These are phyloP conservation scores for Kuraishia cidri DNA, from an alignment of 805 yeast species.

Conservation along the genomic window DNA sequence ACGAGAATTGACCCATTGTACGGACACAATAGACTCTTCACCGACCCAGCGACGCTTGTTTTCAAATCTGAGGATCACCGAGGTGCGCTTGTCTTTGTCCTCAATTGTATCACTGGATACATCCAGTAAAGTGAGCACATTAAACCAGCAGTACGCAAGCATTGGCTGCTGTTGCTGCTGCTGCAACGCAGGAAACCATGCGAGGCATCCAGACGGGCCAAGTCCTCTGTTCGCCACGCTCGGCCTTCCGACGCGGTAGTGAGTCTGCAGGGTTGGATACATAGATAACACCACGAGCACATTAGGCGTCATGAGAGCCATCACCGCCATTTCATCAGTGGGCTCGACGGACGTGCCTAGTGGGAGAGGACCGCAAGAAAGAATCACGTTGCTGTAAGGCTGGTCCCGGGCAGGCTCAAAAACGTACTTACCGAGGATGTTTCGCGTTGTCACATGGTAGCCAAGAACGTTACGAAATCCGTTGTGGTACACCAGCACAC, in stretches of 20 bases:
- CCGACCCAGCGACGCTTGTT: conserved; percentile 31
- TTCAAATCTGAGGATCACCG: conserved; percentile 21
- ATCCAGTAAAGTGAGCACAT: conserved; percentile 46
- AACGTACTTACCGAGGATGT: conserved; percentile 42
- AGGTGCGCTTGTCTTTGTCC: conserved; percentile 14
- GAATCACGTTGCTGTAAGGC: conserved; percentile 11
- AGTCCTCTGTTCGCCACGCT: conserved; percentile 18
- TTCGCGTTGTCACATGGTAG: conserved; percentile 32
- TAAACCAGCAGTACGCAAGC: conserved; percentile 66
- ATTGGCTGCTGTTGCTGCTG: conserved; percentile 26
- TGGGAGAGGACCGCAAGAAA: conserved; percentile 45
- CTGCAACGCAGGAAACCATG: conserved; percentile 56
- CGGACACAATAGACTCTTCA: conserved; percentile 38
- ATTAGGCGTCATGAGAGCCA: conserved; percentile 49
- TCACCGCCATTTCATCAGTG: conserved; percentile 48
- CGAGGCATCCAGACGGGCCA: conserved; percentile 34
- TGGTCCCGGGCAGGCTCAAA: background rate
- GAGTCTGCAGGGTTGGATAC: conserved; percentile 40
- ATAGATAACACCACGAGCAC: conserved; percentile 46
- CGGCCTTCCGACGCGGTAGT: conserved; percentile 43
- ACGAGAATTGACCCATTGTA: conserved; percentile 47
- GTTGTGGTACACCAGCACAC: conserved; percentile 55
- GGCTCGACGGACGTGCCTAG: conserved; percentile 44
- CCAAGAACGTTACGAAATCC: conserved; percentile 51
- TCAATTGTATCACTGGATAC: conserved; percentile 23